Evolutionary conservation across 2,329 filamentous ascomycete species (phyloP).

Genomic region (Gnomoniopsis smithogilvyi): DNA sequence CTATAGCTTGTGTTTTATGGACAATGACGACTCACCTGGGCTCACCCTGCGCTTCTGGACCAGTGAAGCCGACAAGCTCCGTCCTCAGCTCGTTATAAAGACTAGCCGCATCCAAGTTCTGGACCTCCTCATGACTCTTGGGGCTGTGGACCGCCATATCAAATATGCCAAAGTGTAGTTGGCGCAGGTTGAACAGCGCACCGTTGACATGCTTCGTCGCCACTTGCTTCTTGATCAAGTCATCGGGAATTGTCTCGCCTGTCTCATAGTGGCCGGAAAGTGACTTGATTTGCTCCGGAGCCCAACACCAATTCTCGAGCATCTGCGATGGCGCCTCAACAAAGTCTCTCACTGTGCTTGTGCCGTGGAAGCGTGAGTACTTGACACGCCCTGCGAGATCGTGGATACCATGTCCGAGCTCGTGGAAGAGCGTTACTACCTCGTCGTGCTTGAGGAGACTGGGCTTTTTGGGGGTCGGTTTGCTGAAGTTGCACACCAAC

Average conservation of each 20-base stretch:
- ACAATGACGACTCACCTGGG: conserved; percentile 40
- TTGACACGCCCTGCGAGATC: conserved; percentile 61
- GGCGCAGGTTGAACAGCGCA: conserved; percentile 72
- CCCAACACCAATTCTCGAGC: conserved; percentile 77
- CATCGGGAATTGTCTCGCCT: conserved; percentile 67
- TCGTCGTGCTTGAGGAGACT: conserved; percentile 80
- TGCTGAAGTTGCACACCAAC: conserved; percentile 82
- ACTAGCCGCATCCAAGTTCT: conserved; percentile 61
- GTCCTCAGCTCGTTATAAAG: conserved; percentile 71
- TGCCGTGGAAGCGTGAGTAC: conserved; percentile 67
- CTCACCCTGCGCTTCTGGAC: conserved; percentile 64
- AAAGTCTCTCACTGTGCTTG: conserved; percentile 64
- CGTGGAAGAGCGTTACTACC: conserved; percentile 79
- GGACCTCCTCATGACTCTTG: conserved; percentile 63
- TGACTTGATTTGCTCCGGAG: conserved; percentile 58
- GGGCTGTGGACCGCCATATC: conserved; percentile 80
- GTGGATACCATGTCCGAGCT: conserved; percentile 69
- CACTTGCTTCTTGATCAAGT: conserved; percentile 71
- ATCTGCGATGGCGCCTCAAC: conserved; percentile 71
- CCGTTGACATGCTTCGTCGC: conserved; percentile 78
- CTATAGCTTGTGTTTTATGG: not conserved
- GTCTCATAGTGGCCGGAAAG: conserved; percentile 74
- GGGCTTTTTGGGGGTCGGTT: conserved; percentile 72
- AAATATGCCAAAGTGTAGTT: conserved; percentile 78
- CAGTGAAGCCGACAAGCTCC: conserved; percentile 70